Evolutionary conservation across 441 rosid genomes (phyloP).

Genomic region (Bocquillonia castaneifolia): DNA sequence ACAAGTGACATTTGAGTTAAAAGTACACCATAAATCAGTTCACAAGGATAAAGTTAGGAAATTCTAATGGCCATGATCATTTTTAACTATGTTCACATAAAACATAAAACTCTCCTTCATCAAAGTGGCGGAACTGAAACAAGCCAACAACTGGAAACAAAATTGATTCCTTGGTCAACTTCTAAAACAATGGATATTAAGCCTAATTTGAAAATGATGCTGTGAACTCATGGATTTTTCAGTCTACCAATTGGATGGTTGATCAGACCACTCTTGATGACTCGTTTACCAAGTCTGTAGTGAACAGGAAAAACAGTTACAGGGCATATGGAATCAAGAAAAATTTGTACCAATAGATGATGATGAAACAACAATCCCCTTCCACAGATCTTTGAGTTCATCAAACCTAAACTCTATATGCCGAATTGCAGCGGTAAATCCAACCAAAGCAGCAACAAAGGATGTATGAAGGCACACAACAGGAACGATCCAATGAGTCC

Average conservation of each 20-base stretch:
- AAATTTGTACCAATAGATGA: slow-evolving; percentile 46
- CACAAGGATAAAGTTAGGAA: too few species aligned
- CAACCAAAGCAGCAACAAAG: slow-evolving; percentile 54
- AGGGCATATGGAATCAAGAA: slow-evolving; percentile 3
- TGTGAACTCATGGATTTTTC: not conserved
- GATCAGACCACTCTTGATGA: not conserved
- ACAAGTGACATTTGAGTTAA: too few species aligned
- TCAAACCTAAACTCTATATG: slow-evolving; percentile 85
- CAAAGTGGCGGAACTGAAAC: not conserved
- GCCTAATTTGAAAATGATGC: not conserved
- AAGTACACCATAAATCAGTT: too few species aligned
- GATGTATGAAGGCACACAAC: slow-evolving; percentile 48
- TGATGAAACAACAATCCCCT: slow-evolving; percentile 66
- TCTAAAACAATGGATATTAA: not conserved
- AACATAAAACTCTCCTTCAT: not conserved
- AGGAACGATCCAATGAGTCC: slow-evolving; percentile 48
- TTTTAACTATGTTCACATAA: not conserved
- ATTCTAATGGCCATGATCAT: not conserved
- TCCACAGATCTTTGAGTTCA: slow-evolving; percentile 83
- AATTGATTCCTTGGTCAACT: not conserved
- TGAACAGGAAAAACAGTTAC: slow-evolving; percentile 7
- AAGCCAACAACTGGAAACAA: not conserved
- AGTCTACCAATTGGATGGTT: not conserved
- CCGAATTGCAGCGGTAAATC: slow-evolving; percentile 54
- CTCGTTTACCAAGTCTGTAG: not conserved